Conservation (phyloP, 73 alveolate species). For the Paramecium primaurelia region DNA sequence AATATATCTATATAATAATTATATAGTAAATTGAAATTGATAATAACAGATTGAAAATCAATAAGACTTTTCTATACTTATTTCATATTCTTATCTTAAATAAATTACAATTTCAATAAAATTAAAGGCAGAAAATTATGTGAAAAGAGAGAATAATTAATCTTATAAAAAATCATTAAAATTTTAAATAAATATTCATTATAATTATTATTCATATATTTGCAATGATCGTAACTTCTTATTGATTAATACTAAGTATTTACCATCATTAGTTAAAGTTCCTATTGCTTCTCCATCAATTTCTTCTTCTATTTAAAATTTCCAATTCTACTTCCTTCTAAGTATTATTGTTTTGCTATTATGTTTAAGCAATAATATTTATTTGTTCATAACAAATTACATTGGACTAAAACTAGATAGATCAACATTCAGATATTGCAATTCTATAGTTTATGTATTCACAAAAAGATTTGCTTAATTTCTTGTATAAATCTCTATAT, state of each 20-base stretch:
- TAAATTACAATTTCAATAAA: too few species aligned
- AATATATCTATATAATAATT: background rate
- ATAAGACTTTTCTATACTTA: background rate
- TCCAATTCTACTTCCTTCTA: background rate
- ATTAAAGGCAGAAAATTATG: too few species aligned
- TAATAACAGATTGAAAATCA: background rate
- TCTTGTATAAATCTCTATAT: background rate
- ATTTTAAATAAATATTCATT: background rate
- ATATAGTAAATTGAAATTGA: too few species aligned
- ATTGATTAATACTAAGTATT: background rate
- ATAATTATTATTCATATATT: background rate
- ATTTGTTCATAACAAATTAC: background rate
- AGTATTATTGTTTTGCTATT: background rate
- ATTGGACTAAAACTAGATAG: background rate
- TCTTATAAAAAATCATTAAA: background rate
- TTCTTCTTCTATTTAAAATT: background rate
- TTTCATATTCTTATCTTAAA: background rate
- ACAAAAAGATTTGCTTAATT: background rate
- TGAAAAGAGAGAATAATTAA: background rate
- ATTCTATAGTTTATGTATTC: background rate
- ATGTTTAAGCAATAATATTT: background rate
- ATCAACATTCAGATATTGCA: background rate
- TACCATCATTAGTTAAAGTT: conserved; percentile 1
- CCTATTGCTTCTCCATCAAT: background rate
- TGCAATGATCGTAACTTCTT: background rate